Percentiles rank a stretch among this genome's conserved stretches.
Conservation (phyloP, 441 rosid genomes). For the Metrosideros polymorpha region DNA sequence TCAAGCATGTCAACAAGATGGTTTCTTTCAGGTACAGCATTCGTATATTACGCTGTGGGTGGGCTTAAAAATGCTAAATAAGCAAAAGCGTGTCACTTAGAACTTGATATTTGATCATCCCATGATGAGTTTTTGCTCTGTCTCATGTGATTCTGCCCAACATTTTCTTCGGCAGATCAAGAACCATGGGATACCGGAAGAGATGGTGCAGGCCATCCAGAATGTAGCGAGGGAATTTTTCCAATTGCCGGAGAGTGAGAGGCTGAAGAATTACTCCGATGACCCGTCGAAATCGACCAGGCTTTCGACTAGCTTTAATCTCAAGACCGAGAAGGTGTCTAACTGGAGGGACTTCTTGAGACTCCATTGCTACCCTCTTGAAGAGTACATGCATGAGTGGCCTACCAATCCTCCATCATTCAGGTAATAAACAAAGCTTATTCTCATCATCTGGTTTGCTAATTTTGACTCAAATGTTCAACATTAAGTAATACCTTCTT, state of each 20-base stretch:
- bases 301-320: constrained; percentile 50
- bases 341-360: constrained; percentile 62
- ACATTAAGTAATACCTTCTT: neutral
- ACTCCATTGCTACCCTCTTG: constrained; percentile 49
- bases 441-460: neutral
- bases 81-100: neutral
- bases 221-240: constrained; percentile 32
- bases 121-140: neutral
- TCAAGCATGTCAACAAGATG: constrained; percentile 35
- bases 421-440: constrained; percentile 12
- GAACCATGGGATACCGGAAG: constrained; percentile 41
- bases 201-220: constrained; percentile 20
- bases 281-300: constrained; percentile 36
- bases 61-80: neutral
- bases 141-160: neutral
- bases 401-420: constrained; percentile 43
- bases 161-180: constrained; percentile 19
- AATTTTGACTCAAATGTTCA: neutral
- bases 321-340: constrained; percentile 30
- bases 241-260: constrained; percentile 39
- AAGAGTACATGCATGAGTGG: constrained; percentile 41
- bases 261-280: constrained; percentile 36
- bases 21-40: constrained; percentile 55
- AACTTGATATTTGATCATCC: neutral
- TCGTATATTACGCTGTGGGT: neutral